These are phyloP conservation scores for Cyclotella sp. DNA, from an alignment of 108 stramenopile genomes.

Conservation along the genomic window DNA sequence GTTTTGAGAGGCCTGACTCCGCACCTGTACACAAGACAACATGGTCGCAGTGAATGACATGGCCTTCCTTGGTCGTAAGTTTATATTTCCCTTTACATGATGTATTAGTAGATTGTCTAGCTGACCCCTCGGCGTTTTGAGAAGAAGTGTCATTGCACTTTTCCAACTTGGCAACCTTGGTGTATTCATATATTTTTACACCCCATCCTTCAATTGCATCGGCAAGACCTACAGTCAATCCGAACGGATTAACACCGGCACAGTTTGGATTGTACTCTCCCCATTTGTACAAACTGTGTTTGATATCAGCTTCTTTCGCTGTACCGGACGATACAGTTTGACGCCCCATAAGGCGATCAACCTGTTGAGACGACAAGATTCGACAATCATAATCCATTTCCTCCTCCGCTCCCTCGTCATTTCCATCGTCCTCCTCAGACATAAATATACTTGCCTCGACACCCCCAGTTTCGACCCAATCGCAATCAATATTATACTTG, in stretches of 20 bases:
- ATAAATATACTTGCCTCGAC: constrained; percentile 41
- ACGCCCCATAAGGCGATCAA: constrained; percentile 40
- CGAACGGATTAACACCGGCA: constrained; percentile 37
- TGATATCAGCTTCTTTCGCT: background rate
- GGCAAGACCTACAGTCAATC: constrained; percentile 37
- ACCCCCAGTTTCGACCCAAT: constrained; percentile 38
- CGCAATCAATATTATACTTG: constrained; percentile 47
- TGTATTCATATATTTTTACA: constrained; percentile 33
- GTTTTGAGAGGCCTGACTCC: constrained; percentile 13
- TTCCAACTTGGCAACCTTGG: constrained; percentile 27
- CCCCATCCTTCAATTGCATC: constrained; percentile 41
- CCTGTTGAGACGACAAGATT: constrained; percentile 22
- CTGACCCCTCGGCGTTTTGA: background rate
- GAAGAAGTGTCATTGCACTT: background rate
- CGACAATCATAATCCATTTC: constrained; percentile 20
- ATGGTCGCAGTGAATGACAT: constrained; percentile 36
- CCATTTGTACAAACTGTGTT: constrained; percentile 31
- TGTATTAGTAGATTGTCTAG: background rate
- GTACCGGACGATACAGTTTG: background rate
- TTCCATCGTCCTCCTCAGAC: background rate
- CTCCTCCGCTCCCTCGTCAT: constrained; percentile 13
- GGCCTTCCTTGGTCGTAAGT: constrained; percentile 26
- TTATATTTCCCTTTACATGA: constrained; percentile 26
- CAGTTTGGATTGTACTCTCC: constrained; percentile 45
- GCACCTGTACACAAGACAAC: constrained; percentile 50